These are phyloP conservation scores for Cryptococcus jaspeensis DNA, from an alignment of 1,284 basidiomycete species.

Conservation along the genomic window DNA sequence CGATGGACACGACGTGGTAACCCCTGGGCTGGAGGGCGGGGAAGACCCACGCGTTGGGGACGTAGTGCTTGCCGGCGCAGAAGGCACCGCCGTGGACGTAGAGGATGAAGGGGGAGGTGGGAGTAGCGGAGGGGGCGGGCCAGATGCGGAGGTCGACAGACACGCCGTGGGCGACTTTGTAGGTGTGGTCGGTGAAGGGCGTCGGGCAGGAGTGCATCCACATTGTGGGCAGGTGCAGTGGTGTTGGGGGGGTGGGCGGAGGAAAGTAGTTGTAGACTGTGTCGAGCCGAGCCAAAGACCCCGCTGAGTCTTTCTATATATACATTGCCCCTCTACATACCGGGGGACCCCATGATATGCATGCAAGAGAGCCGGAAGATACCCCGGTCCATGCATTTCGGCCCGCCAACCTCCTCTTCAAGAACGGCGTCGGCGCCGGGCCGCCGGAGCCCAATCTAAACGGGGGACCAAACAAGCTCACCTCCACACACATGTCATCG, in stretches of 20 bases:
- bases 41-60: constrained; percentile 29
- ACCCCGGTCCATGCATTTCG: too few relatives aligned
- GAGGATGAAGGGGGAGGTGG: constrained; percentile 17
- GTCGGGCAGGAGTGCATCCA: constrained; percentile 20
- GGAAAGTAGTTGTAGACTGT: too few relatives aligned
- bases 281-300: too few relatives aligned
- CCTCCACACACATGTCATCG: too few relatives aligned
- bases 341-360: too few relatives aligned
- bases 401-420: too few relatives aligned
- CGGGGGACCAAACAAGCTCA: not conserved
- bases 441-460: not conserved
- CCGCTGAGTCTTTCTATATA: too few relatives aligned
- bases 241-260: not conserved
- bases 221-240: not conserved
- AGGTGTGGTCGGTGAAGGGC: constrained; percentile 29
- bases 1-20: constrained; percentile 33
- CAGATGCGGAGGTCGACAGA: constrained; percentile 26
- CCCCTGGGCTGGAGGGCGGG: constrained; percentile 23
- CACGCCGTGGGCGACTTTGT: constrained; percentile 25
- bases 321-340: too few relatives aligned
- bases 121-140: constrained; percentile 8
- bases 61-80: constrained; percentile 18
- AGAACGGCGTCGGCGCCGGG: too few relatives aligned
- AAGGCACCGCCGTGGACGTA: constrained; percentile 29
- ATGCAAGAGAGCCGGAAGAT: too few relatives aligned